Conservation (phyloP, 2,329 filamentous ascomycete genomes). For the Uncinocarpus reesii region DNA sequence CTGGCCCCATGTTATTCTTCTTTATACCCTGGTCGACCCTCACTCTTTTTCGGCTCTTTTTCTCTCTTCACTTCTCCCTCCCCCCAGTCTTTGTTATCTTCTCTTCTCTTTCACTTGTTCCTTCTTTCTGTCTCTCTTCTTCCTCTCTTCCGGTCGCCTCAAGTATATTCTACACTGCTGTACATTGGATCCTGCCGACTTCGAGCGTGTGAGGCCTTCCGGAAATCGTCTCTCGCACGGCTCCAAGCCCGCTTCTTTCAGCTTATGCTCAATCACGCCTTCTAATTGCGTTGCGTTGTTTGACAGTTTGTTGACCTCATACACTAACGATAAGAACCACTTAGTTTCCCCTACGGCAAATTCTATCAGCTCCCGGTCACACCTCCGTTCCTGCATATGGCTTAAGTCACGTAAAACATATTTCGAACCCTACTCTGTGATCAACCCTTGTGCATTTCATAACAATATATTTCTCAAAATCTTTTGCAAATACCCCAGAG, state of each 20-base stretch:
- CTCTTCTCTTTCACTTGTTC: slow-evolving; percentile 8
- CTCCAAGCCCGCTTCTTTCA: background rate
- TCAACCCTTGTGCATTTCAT: slow-evolving; percentile 3
- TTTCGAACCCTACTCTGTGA: slow-evolving; percentile 1
- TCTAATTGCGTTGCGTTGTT: background rate
- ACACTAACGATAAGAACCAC: background rate
- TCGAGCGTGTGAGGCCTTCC: background rate
- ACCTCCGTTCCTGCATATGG: slow-evolving; percentile 22
- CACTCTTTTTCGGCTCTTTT: slow-evolving; percentile 3
- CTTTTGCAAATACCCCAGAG: slow-evolving; percentile 9
- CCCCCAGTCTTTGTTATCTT: slow-evolving; percentile 3
- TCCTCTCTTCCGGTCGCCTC: slow-evolving; percentile 10
- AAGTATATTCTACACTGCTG: slow-evolving; percentile 1
- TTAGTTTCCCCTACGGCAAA: slow-evolving; percentile 10
- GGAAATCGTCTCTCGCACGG: slow-evolving; percentile 14
- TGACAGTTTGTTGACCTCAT: slow-evolving; percentile 1
- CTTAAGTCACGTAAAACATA: slow-evolving; percentile 25
- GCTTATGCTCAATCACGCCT: background rate
- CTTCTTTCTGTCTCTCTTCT: slow-evolving; percentile 14
- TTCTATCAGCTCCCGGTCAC: slow-evolving; percentile 1
- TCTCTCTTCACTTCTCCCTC: slow-evolving; percentile 8
- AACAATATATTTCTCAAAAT: slow-evolving; percentile 10
- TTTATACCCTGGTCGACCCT: slow-evolving; percentile 4
- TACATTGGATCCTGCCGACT: background rate
- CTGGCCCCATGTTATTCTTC: slow-evolving; percentile 13